These are phyloP conservation scores for Cucurbita maxima DNA, from an alignment of 306 rosid genomes.

Conservation along the genomic window DNA sequence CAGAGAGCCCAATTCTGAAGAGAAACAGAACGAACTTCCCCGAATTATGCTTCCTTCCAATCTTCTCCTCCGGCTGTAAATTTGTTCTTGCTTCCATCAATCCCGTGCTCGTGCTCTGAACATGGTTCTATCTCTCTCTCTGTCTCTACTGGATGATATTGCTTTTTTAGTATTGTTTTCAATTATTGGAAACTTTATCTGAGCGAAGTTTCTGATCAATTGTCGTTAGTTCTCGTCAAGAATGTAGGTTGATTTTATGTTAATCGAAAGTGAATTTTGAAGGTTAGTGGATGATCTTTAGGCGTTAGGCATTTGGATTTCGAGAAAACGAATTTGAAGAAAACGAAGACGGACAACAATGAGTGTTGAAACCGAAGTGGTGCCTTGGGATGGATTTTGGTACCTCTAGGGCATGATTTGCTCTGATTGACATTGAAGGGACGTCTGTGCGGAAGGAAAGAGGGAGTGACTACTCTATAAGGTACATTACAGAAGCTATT, in stretches of 20 bases:
- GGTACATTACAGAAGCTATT: slow-evolving; percentile 25
- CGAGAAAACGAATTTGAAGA: slow-evolving; percentile 13
- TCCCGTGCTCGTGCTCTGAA: slow-evolving; percentile 6
- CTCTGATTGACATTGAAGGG: slow-evolving; percentile 48
- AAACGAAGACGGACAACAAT: slow-evolving; percentile 20
- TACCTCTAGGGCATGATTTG: slow-evolving; percentile 82
- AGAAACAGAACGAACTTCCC: background rate
- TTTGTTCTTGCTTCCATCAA: slow-evolving; percentile 10
- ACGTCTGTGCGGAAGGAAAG: slow-evolving; percentile 55
- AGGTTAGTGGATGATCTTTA: background rate
- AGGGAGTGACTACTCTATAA: slow-evolving; percentile 39
- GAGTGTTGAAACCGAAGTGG: slow-evolving; percentile 17
- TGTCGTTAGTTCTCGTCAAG: background rate
- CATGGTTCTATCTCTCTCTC: slow-evolving; percentile 19
- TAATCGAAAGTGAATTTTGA: background rate
- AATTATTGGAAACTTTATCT: background rate
- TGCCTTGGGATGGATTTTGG: slow-evolving; percentile 87
- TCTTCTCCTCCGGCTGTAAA: slow-evolving; percentile 9
- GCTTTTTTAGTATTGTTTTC: background rate
- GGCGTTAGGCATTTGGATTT: slow-evolving; percentile 11
- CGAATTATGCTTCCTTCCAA: slow-evolving; percentile 20
- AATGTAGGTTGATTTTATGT: background rate
- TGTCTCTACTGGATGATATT: background rate
- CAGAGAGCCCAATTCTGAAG: background rate
- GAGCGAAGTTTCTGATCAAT: background rate